Conservation (phyloP, 169 alveolate species). For the Eimeria maxima region DNA sequence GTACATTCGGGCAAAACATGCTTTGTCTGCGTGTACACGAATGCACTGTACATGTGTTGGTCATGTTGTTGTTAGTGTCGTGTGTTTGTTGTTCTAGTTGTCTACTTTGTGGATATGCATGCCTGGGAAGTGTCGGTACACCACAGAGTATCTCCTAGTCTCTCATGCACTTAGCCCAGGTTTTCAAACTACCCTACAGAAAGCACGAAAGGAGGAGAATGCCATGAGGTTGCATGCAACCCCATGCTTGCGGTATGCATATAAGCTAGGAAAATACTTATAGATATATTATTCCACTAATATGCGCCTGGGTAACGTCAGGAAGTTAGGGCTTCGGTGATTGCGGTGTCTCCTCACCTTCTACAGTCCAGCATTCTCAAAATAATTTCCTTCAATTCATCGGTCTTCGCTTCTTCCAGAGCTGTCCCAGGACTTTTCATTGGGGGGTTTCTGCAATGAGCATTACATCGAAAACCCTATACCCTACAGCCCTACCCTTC, state of each 20-base stretch:
- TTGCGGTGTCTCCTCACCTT: neutral
- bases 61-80: no score
- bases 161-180: no score
- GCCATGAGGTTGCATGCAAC: neutral
- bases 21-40: neutral
- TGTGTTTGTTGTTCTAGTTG: no score
- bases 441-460: neutral
- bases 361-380: conserved; percentile 4
- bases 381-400: neutral
- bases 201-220: neutral
- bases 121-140: neutral
- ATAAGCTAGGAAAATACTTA: neutral
- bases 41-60: no score
- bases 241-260: neutral
- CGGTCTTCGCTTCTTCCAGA: neutral
- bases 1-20: neutral
- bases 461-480: neutral
- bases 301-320: neutral
- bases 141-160: neutral
- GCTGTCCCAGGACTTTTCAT: neutral
- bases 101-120: no score
- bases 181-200: neutral
- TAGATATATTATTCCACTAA: neutral
- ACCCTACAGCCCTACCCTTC: neutral
- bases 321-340: neutral